A percentile compares a stretch with the other conserved stretches of the same genome.
Evolutionary conservation across 2,329 filamentous ascomycete genomes (phyloP).

Genomic region (Ascochyta lentis): DNA sequence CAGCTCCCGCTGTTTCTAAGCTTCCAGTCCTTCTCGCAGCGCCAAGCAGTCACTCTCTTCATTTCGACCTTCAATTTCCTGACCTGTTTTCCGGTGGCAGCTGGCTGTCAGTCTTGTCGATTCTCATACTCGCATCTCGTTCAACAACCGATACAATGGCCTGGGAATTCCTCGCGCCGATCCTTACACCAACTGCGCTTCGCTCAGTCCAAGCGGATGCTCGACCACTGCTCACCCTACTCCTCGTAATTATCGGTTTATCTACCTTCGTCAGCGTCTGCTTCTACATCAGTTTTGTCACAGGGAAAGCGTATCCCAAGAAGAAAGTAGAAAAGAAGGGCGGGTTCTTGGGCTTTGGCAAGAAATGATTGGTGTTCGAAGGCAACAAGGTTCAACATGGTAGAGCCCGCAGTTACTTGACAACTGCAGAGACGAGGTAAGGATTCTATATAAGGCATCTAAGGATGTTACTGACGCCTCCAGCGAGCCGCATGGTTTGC

Average conservation of each 20-base stretch:
- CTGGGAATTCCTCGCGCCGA: conserved; percentile 40
- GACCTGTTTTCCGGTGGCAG: conserved; percentile 21
- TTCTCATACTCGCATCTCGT: background rate
- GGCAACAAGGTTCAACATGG: background rate
- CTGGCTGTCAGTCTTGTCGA: conserved; percentile 26
- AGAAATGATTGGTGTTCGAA: conserved; percentile 13
- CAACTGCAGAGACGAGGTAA: background rate
- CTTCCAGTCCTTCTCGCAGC: conserved; percentile 10
- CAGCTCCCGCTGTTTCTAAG: conserved; percentile 13
- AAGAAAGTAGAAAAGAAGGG: conserved; percentile 38
- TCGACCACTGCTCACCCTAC: conserved; percentile 83
- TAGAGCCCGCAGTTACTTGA: background rate
- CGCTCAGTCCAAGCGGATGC: conserved; percentile 59
- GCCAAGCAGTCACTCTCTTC: conserved; percentile 19
- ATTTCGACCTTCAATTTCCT: conserved; percentile 14
- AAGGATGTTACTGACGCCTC: background rate
- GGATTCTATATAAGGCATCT: background rate
- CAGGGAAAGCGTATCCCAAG: conserved; percentile 37
- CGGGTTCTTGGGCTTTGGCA: conserved; percentile 31
- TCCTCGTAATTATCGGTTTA: conserved; percentile 80
- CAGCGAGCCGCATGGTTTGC: background rate
- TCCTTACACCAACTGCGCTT: conserved; percentile 41
- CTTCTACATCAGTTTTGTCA: conserved; percentile 41
- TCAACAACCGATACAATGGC: conserved; percentile 27
- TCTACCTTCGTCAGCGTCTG: conserved; percentile 29